Conservation (phyloP, 2,329 filamentous ascomycete genomes). For the Alternaria ventricosa region DNA sequence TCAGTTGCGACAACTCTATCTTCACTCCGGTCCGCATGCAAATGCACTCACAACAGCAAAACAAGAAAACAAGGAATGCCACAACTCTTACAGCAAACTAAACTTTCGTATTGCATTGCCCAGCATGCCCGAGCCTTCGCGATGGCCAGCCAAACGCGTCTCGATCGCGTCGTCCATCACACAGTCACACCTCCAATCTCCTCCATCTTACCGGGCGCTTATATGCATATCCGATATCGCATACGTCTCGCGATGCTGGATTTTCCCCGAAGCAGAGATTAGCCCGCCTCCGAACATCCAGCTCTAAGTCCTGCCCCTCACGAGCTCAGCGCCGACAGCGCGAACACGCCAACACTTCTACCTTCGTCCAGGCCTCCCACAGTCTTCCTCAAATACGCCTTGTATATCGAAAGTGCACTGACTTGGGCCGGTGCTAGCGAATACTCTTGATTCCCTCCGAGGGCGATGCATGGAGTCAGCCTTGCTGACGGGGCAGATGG, state of each 20-base stretch:
- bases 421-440: background rate
- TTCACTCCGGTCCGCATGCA: background rate
- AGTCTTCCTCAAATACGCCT: background rate
- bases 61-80: background rate
- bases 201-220: accelerated
- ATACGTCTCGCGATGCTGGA: accelerated
- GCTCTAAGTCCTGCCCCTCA: accelerated
- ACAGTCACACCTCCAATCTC: background rate
- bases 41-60: background rate
- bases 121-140: background rate
- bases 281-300: background rate
- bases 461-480: background rate
- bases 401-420: background rate
- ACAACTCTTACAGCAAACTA: background rate
- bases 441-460: background rate
- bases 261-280: background rate
- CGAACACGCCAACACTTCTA: background rate
- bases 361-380: background rate
- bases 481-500: background rate
- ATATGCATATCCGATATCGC: background rate
- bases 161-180: background rate
- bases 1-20: background rate
- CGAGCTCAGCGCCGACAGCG: background rate
- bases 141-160: background rate
- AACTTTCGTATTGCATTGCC: background rate